Percentiles rank a stretch among this genome's conserved stretches.
phyloP scores from a whole-genome alignment of 202 grass and related monocot species.

The Sporobolus alterniflorus region DNA sequence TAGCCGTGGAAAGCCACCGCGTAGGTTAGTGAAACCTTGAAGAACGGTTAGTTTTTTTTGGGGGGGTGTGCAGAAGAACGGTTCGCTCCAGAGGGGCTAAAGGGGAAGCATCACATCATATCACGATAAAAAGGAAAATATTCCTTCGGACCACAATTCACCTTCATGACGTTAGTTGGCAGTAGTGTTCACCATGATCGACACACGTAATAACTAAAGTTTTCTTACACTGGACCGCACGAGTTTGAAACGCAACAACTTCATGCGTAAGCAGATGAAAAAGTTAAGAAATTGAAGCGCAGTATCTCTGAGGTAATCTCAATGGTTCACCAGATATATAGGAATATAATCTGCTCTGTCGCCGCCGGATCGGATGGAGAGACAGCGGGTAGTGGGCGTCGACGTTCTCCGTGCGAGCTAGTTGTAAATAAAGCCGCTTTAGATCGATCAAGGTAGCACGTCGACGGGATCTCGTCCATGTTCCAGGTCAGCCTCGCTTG shows the following conservation, averaged over 20 bases:
- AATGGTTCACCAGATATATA: not conserved
- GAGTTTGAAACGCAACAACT: not conserved
- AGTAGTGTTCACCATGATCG: too few species aligned
- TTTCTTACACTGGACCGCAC: not conserved
- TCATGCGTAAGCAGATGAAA: not conserved
- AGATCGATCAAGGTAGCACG: not conserved
- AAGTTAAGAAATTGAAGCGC: too few species aligned
- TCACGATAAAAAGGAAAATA: too few species aligned
- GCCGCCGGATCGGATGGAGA: not conserved
- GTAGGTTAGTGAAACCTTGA: too few species aligned
- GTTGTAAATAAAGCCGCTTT: not conserved
- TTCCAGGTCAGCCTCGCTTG: conserved; percentile 29
- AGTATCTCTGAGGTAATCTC: too few species aligned
- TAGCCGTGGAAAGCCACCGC: not conserved
- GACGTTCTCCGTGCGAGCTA: not conserved
- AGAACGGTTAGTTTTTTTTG: not conserved
- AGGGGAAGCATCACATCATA: not conserved
- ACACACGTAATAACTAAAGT: not conserved
- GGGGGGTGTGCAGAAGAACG: not conserved
- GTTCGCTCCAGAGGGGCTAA: not conserved
- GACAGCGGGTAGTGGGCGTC: conserved; percentile 37
- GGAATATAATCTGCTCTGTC: conserved; percentile 1
- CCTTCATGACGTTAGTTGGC: too few species aligned
- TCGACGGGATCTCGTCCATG: conserved; percentile 23
- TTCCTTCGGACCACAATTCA: too few species aligned